Conservation (phyloP, 2,329 filamentous ascomycete genomes). For the Hortaea werneckii region DNA sequence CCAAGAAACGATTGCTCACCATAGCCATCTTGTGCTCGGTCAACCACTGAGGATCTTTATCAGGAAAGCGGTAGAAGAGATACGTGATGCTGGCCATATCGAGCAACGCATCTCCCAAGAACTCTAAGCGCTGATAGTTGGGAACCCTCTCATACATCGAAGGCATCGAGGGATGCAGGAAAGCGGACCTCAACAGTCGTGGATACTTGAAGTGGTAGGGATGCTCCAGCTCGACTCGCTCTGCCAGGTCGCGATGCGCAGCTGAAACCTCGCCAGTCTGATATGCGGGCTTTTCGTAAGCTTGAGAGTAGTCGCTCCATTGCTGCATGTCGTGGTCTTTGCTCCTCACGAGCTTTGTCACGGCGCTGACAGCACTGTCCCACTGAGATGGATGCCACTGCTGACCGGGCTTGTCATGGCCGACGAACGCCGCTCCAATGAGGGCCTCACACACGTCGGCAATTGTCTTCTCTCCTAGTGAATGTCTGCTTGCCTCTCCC, state of each 20-base stretch:
- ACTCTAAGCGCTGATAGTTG: conserved; percentile 83
- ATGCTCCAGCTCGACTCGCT: conserved; percentile 50
- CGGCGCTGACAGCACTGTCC: conserved; percentile 52
- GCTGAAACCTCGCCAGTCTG: conserved; percentile 54
- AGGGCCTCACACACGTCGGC: conserved; percentile 92
- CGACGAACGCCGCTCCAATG: conserved; percentile 71
- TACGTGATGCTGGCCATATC: conserved; percentile 79
- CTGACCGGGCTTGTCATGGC: conserved; percentile 35
- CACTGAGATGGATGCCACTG: conserved; percentile 39
- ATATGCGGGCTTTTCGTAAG: conserved; percentile 62
- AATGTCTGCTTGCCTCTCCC: conserved; percentile 45
- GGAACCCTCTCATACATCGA: conserved; percentile 67
- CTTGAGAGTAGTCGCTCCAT: conserved; percentile 63
- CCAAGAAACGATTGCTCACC: conserved; percentile 91
- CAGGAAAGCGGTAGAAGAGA: conserved; percentile 65
- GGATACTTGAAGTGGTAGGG: conserved; percentile 64
- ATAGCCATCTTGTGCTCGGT: conserved; percentile 98
- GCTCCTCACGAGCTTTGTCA: conserved; percentile 60
- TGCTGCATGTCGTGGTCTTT: conserved; percentile 57
- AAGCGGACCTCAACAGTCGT: conserved; percentile 69
- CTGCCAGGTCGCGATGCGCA: conserved; percentile 57
- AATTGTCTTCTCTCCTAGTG: conserved; percentile 62
- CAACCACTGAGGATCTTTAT: conserved; percentile 86
- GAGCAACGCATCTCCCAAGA: conserved; percentile 78
- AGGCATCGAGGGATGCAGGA: conserved; percentile 78